phyloP scores from a whole-genome alignment of 1,139 yeast genomes.

The Diutina siamensis region DNA sequence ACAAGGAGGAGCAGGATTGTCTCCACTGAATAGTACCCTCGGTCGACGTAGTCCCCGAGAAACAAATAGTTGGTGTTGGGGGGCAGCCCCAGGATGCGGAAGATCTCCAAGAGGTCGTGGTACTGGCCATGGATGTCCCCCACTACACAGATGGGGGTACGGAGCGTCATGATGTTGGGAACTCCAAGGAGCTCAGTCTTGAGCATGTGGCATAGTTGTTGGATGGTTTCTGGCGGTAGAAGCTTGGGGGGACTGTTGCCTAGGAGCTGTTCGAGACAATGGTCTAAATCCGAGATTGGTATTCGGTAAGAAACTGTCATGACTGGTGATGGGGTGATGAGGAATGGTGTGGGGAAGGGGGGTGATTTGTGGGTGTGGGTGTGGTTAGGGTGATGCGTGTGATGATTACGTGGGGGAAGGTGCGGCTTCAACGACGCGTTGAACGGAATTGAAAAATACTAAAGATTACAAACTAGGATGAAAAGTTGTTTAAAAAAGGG shows the following conservation, averaged over 20 bases:
- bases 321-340: background rate
- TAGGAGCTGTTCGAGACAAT: conserved; percentile 32
- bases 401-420: too few species aligned
- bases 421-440: too few species aligned
- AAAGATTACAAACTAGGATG: too few species aligned
- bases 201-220: conserved; percentile 31
- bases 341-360: too few species aligned
- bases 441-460: too few species aligned
- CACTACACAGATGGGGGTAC: conserved; percentile 89
- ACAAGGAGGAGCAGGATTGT: conserved; percentile 26
- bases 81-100: conserved; percentile 84
- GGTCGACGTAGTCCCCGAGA: conserved; percentile 86
- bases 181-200: conserved; percentile 27
- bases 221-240: conserved; percentile 35
- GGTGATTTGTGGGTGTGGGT: too few species aligned
- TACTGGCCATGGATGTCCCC: conserved; percentile 98
- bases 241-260: conserved; percentile 33
- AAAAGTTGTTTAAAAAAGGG: too few species aligned
- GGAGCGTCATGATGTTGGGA: conserved; percentile 69
- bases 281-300: conserved; percentile 30
- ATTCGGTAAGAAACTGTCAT: conserved; percentile 27
- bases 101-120: conserved; percentile 83
- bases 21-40: conserved; percentile 87
- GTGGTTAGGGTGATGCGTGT: too few species aligned
- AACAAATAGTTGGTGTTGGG: conserved; percentile 89